Base-by-base conservation (phyloP, 139 green algal species). In the Gonium pectorale region DNA sequence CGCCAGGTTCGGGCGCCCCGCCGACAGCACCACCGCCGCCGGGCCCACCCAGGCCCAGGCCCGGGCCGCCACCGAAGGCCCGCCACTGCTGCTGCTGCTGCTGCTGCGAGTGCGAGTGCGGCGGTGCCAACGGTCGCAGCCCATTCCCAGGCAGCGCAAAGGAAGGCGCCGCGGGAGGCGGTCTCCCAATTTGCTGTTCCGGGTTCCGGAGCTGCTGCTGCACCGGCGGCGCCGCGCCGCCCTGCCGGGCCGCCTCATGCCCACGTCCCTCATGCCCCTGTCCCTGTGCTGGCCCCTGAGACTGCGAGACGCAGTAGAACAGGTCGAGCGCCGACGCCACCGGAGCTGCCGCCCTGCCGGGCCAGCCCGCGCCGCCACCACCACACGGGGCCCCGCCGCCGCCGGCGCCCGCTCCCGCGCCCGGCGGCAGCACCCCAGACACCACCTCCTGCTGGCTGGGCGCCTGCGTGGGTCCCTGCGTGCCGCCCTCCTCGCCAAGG, bases 381-480 rank as follows among this genome's bases (percentile, higher is more conserved):
- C 27, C 54, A n/a, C 22, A 7, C 26, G 26, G 27, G 15, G 5
- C 35, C 13, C 26, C 54, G 3, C 67, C 54, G 24, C 37, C 73
- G 27, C 38, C 73, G 9, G 8, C 27, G 27, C 41, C 17, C 51
- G 17, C n/a, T 3, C 17, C 0, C 6, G 63, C 63, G 7, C 60
- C 75, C 6, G 54, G 75, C 5, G 75, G 22, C 22, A 29, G n/a
- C 13, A 71, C 59, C 21, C 56, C 59, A 6, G 75, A 82, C 0
- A 41, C 75, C 40, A 71, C 38, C 56, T 71, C 75, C 59, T 56
- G 52, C 52, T 81, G 75, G 19, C 75, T 71, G 29, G 59, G 26
- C 0, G 31, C 24, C 17, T 44, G 9, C 40, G 40, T 17, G 38
- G 40, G 40, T 22, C 11, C 40, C 67, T 37, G 40, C 11, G 40